Conservation (phyloP, 164 flowering plant species). For the Berberis thunbergii region DNA sequence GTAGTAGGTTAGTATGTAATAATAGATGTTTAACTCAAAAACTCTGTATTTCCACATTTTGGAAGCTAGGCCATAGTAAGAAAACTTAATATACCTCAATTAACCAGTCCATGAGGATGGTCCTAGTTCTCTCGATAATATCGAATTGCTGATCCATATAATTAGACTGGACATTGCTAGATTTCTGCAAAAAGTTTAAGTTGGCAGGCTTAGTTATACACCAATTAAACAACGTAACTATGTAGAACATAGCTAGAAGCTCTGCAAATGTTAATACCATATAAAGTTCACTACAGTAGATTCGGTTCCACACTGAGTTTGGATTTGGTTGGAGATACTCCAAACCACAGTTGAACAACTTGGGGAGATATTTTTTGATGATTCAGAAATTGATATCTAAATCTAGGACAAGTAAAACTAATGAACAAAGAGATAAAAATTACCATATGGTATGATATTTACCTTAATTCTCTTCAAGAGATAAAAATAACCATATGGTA, state of each 20-base stretch:
- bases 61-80: not conserved
- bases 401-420: not conserved
- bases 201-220: not conserved
- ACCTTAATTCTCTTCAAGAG: not conserved
- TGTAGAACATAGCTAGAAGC: not conserved
- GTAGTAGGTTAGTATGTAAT: not conserved
- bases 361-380: not conserved
- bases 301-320: too few relatives aligned
- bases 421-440: not conserved
- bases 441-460: too few relatives aligned
- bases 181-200: conserved; percentile 27
- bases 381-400: not conserved
- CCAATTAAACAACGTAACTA: not conserved
- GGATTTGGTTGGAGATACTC: too few relatives aligned
- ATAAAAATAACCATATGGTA: not conserved
- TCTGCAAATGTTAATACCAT: too few relatives aligned
- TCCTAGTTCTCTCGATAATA: conserved; percentile 60
- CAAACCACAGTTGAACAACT: too few relatives aligned
- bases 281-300: too few relatives aligned
- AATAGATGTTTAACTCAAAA: not conserved
- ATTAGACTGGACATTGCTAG: conserved; percentile 42
- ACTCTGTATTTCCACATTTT: too few relatives aligned
- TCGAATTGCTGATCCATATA: conserved; percentile 71
- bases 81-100: conserved; percentile 50
- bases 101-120: conserved; percentile 31